phyloP scores from a whole-genome alignment of 768 basidiomycete genomes.

The Mycena leptocephala region DNA sequence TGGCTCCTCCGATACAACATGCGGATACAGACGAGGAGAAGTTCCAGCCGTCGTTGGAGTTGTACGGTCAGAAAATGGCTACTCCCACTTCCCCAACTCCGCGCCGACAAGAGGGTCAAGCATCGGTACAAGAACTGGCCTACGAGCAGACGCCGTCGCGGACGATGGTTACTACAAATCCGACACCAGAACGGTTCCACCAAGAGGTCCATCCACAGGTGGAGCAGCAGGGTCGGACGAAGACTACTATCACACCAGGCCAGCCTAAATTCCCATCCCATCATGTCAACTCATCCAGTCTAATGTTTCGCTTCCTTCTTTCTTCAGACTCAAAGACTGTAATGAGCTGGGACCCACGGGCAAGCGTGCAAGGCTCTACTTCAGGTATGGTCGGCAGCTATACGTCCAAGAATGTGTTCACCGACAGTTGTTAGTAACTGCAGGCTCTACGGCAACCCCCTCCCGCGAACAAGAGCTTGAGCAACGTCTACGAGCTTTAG shows the following conservation, averaged over 20 bases:
- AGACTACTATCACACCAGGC: too few species aligned
- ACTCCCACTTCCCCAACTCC: background rate
- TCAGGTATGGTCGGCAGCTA: too few species aligned
- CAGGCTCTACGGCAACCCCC: background rate
- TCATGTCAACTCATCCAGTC: too few species aligned
- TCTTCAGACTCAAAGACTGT: too few species aligned
- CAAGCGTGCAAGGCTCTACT: too few species aligned
- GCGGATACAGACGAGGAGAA: background rate
- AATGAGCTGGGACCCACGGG: too few species aligned
- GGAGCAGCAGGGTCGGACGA: background rate
- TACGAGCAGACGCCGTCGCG: background rate
- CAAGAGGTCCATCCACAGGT: background rate
- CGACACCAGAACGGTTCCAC: background rate
- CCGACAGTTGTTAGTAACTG: too few species aligned
- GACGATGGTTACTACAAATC: background rate
- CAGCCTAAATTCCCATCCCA: too few species aligned
- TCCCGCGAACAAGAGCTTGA: conserved; percentile 1
- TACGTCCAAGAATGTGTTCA: too few species aligned
- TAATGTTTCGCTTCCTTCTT: too few species aligned
- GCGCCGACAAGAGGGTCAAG: background rate
- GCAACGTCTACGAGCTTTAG: background rate
- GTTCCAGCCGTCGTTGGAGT: background rate
- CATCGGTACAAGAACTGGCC: background rate
- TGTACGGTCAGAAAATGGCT: background rate
- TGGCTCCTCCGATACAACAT: background rate